A percentile compares a stretch with the other conserved stretches of the same genome.
Conservation (phyloP, 345 rosid species). For the Euphorbia lathyris region DNA sequence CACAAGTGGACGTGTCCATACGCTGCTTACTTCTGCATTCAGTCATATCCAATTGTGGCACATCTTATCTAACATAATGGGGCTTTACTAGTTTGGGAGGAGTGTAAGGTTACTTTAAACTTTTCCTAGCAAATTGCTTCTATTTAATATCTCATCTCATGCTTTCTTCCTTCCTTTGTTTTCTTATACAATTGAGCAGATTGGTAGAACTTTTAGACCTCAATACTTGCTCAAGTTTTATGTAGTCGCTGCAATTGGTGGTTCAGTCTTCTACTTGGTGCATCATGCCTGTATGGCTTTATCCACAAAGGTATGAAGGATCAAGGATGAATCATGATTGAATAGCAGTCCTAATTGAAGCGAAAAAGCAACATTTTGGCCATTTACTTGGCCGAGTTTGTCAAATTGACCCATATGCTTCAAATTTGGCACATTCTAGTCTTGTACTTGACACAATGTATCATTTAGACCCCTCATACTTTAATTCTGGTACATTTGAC, state of each 20-base stretch:
- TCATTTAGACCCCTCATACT: not conserved
- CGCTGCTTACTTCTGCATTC: constrained; percentile 77
- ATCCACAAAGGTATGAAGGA: constrained; percentile 53
- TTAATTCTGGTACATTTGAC: no score
- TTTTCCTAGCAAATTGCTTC: constrained; percentile 8
- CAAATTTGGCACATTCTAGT: not conserved
- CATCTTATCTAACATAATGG: constrained; percentile 76
- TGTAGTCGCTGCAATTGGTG: constrained; percentile 77
- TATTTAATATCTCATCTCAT: not conserved
- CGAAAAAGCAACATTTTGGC: not conserved
- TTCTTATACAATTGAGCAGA: constrained; percentile 37
- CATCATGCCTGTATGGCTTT: constrained; percentile 54
- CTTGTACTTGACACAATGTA: not conserved
- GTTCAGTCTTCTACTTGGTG: constrained; percentile 68
- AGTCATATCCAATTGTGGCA: constrained; percentile 70
- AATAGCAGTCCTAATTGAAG: no score
- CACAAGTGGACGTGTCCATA: constrained; percentile 60
- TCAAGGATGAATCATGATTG: constrained; percentile 3
- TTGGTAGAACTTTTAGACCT: constrained; percentile 64
- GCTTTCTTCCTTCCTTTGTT: no score
- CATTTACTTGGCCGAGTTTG: not conserved
- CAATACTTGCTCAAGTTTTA: constrained; percentile 66
- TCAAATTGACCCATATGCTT: not conserved
- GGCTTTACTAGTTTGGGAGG: constrained; percentile 84
- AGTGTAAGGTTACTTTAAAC: constrained; percentile 43